Evolutionary conservation across 1,139 yeast genomes (phyloP), one percentile per base, ranked within the genome.

Genomic region (Suhomyces bokatorum): DNA sequence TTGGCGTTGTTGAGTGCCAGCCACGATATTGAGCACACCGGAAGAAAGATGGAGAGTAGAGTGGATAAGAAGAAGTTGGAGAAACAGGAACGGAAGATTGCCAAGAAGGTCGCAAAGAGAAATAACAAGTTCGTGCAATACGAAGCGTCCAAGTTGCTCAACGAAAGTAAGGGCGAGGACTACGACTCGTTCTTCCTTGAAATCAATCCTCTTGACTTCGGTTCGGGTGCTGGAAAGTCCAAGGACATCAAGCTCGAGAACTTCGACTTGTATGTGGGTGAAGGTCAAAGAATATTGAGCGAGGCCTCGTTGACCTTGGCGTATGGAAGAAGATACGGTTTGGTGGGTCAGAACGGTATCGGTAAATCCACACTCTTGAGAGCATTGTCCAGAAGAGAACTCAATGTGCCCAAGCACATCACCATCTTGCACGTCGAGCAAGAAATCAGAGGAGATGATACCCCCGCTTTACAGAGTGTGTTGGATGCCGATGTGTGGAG

Each of bases 401-500:
- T 93, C 55, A 83, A 89, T 47, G 86, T 93, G 55, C 98, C 99
- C 14, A 89, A 88, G 57, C 98, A 93, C 64, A 90, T 93, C 52
- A 87, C 98, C 2, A 88, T 93, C 68, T 76, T 93, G 54, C 97
- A 93, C 60, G 99, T 93, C 46, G 99, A 93, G 64, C 99, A 93
- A 77, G 99, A 93, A 74, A 81, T 93, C 44, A 78, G 82, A 57
- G 99, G 99, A 57, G 97, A 93, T 59, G 98, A 91, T 43, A 85
- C 88, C 1, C 67, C 83, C 12, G 99, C 97, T 1, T 64, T 93
- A 45, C 97, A 91, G 66, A 85, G 96, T 55, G 99, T 93, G 15
- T 73, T 93, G 54, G 99, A 93, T 70, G 99, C 99, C 1, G 99
- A 93, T 71, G 99, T 93, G 38, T 93, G 99, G 99, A 81, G 99